These are phyloP conservation scores for Ascochyta clinopodiicola DNA, from an alignment of 2,329 filamentous ascomycete genomes.

Conservation along the genomic window DNA sequence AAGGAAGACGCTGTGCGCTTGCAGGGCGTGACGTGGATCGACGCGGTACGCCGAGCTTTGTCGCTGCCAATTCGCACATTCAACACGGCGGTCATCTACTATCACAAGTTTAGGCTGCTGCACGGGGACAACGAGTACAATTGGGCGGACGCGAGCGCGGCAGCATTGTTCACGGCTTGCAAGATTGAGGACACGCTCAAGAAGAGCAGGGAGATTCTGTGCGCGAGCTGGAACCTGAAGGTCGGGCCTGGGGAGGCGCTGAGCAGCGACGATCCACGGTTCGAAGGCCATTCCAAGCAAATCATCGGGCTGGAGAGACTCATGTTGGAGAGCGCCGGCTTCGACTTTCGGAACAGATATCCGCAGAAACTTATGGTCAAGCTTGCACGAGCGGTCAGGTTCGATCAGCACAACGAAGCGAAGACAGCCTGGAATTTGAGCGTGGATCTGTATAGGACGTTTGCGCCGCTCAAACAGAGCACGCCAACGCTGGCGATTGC, in stretches of 20 bases:
- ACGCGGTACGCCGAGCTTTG: conserved; percentile 78
- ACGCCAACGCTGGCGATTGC: conserved; percentile 85
- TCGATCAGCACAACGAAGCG: conserved; percentile 64
- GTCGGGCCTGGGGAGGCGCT: conserved; percentile 69
- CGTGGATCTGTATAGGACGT: conserved; percentile 91
- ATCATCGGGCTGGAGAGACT: conserved; percentile 90
- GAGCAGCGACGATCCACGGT: conserved; percentile 82
- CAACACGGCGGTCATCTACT: conserved; percentile 89
- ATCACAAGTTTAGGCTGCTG: conserved; percentile 88
- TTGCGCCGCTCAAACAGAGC: conserved; percentile 87
- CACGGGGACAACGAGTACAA: conserved; percentile 88
- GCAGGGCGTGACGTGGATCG: conserved; percentile 87
- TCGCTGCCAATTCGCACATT: conserved; percentile 89
- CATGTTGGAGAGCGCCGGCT: conserved; percentile 90
- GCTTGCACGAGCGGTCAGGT: conserved; percentile 67
- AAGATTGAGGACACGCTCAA: conserved; percentile 99
- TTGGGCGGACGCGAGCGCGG: conserved; percentile 82
- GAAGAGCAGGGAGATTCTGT: conserved; percentile 92
- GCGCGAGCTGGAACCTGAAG: conserved; percentile 87
- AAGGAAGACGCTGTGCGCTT: conserved; percentile 82
- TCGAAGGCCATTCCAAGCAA: conserved; percentile 78
- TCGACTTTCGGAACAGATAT: conserved; percentile 90
- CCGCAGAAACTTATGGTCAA: conserved; percentile 87
- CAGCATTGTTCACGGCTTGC: conserved; percentile 89
- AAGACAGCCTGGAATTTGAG: conserved; percentile 79